Percentiles rank a stretch among this genome's conserved stretches.
Conservation (phyloP, 2,329 filamentous ascomycete species). For the Neofusicoccum laricinum region DNA sequence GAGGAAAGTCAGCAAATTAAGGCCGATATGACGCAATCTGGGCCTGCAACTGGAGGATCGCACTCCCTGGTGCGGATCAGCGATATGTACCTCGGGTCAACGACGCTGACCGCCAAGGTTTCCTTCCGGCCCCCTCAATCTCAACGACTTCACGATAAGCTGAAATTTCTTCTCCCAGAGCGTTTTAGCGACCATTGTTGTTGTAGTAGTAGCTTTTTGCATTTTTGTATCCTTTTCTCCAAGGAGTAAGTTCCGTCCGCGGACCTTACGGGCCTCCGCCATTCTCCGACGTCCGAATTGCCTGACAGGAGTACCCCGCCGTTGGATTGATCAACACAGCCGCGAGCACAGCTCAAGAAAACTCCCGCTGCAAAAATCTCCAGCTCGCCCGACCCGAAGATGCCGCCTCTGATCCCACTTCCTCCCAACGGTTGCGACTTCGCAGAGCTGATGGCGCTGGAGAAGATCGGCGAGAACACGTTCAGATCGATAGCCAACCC, state of each 20-base stretch:
- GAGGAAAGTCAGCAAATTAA: not conserved
- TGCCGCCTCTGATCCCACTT: not conserved
- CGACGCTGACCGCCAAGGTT: not conserved
- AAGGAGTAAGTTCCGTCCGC: no score
- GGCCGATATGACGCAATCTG: not conserved
- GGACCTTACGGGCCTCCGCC: no score
- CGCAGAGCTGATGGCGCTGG: constrained; percentile 39
- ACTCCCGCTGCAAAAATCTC: no score
- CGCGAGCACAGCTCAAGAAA: not conserved
- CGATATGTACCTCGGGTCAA: not conserved
- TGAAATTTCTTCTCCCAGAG: no score
- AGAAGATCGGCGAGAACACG: constrained; percentile 39
- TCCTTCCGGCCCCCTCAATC: not conserved
- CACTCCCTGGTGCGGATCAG: not conserved
- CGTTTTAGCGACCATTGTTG: no score
- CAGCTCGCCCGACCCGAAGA: not conserved
- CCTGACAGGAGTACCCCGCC: no score
- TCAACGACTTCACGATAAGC: not conserved
- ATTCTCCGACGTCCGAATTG: no score
- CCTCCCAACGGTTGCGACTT: constrained; percentile 23
- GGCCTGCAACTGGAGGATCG: not conserved
- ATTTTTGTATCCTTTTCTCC: no score
- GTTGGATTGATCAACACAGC: not conserved
- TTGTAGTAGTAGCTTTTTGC: no score
- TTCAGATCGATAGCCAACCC: constrained; percentile 29